Conservation (phyloP, 2,329 filamentous ascomycete genomes). For the Fusarium palustre region DNA sequence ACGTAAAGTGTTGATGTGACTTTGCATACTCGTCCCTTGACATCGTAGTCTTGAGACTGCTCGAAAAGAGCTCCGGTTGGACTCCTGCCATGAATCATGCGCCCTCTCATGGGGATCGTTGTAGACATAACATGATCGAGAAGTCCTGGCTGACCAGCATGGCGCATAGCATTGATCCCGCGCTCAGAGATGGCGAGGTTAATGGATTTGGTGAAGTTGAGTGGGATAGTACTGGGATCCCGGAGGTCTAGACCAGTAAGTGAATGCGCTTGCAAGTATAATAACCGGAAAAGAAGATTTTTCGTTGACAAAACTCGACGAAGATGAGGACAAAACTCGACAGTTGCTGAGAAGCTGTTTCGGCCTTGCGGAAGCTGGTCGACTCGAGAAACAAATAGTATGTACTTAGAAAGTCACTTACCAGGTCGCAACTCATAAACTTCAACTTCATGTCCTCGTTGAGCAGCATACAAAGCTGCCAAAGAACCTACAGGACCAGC, state of each 20-base stretch:
- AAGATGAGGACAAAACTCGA: background rate
- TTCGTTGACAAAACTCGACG: background rate
- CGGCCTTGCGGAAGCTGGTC: background rate
- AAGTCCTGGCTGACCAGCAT: conserved; percentile 74
- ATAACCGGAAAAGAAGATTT: conserved; percentile 5
- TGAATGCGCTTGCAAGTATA: conserved; percentile 7
- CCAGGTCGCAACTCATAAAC: conserved; percentile 93
- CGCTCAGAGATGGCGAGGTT: conserved; percentile 95
- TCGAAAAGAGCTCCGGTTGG: conserved; percentile 76
- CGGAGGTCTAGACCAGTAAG: conserved; percentile 76
- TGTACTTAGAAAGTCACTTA: conserved; percentile 59
- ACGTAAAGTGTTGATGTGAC: conserved; percentile 32
- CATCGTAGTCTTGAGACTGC: conserved; percentile 90
- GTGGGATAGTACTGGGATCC: conserved; percentile 81
- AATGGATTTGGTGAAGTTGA: conserved; percentile 99
- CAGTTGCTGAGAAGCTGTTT: background rate
- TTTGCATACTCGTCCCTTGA: conserved; percentile 79
- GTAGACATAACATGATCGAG: conserved; percentile 78
- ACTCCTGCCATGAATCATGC: conserved; percentile 89
- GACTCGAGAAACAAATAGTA: conserved; percentile 7
- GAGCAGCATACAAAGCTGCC: conserved; percentile 91
- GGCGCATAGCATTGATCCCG: conserved; percentile 86
- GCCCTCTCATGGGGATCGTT: conserved; percentile 92
- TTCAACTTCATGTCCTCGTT: conserved; percentile 88
- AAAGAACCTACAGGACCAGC: conserved; percentile 94